These are phyloP conservation scores for Syzygium syzygioides DNA, from an alignment of 441 rosid genomes.

Conservation along the genomic window DNA sequence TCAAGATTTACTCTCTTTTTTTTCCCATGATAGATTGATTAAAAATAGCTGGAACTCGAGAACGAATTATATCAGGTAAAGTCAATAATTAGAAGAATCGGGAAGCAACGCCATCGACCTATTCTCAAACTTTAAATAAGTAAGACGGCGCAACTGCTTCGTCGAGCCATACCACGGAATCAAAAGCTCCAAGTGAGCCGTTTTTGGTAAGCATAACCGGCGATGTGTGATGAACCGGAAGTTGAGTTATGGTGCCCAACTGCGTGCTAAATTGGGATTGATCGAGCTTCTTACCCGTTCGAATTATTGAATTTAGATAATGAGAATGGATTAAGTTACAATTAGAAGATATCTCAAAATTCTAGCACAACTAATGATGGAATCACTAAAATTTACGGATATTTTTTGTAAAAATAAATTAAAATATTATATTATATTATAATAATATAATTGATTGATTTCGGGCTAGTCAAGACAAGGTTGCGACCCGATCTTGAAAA, in stretches of 20 bases:
- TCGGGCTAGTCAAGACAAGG: background rate
- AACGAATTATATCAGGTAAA: no score
- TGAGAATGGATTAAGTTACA: background rate
- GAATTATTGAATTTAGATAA: rapidly evolving
- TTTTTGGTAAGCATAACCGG: no score
- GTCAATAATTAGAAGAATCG: no score
- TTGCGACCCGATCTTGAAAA: background rate
- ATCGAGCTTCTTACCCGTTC: background rate
- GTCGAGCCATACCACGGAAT: no score
- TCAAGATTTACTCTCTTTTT: background rate
- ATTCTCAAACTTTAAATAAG: no score
- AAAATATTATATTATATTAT: no score
- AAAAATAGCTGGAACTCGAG: background rate
- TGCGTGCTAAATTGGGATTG: background rate
- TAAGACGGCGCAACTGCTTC: no score
- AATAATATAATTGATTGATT: background rate
- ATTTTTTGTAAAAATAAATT: no score
- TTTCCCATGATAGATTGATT: rapidly evolving
- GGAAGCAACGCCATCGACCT: no score
- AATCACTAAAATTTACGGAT: background rate
- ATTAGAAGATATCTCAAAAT: background rate
- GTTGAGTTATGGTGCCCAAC: no score
- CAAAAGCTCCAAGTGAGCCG: rapidly evolving
- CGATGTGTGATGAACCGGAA: no score
- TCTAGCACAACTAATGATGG: background rate